Base-by-base conservation (phyloP, 2,329 filamentous ascomycete species). In the Pseudocercospora musae region DNA sequence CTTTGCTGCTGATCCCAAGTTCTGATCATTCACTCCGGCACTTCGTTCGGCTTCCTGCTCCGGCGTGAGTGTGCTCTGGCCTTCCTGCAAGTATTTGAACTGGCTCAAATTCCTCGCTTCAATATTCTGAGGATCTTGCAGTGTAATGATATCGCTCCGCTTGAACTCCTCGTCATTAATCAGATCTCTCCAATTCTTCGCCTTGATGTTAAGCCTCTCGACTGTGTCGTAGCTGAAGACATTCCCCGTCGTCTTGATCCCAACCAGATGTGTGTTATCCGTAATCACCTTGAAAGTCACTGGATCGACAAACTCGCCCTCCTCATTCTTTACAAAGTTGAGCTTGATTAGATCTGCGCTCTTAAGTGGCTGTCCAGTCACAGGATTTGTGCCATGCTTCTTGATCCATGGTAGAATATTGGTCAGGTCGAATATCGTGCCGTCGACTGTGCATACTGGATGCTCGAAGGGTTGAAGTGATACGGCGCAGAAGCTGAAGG, bases 201-300 rank as follows among this genome's bases (percentile, higher is more conserved):
- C 84, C 80, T 98, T 98, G 77, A 99, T 89, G 76, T 99, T 99
- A 80, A 99, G 86, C 70, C 91, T 85, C 78, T 98, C 91, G 40
- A 99, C 87, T 1, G 96, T 99, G 72, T 99, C 96, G 86, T 89
- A 97, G 0, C 93, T 88, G 75, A 98, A 99, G 4, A 96, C 95
- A 77, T 99, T 99, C 55, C 94, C 94, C 62, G 93, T 94, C 59
- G 83, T 89, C 61, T 87, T 84, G 66, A 99, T 83, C 15, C 93
- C 94, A 50, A 98, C 91, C 62, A 99, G 91, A 77, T 98, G 95
- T 3, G 95, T 98, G 77, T 98, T 98, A 76, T 99, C 92, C 52
- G 95, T 99, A 72, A 99, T 92, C 46, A 96, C 90, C 77, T 99
- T 99, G 82, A 91, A 98, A 0, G 93, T 97, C 52, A 99, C 94